phyloP scores from a whole-genome alignment of 2,329 filamentous ascomycete genomes.

The Trichoderma polysporum region DNA sequence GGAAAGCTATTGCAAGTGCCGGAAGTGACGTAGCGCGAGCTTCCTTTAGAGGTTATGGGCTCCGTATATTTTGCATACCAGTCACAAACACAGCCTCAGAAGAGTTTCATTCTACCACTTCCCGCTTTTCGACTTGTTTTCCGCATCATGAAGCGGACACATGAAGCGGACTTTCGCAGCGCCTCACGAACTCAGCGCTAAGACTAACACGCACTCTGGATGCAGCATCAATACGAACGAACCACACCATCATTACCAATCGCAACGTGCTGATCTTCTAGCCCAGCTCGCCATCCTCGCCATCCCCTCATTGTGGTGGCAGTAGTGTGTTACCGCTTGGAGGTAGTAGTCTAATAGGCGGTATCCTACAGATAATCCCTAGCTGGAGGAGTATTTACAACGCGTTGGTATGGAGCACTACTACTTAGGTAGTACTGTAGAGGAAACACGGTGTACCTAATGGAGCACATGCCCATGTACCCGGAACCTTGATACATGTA shows the following conservation, averaged over 20 bases:
- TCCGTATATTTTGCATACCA: not conserved
- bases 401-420: too few species aligned
- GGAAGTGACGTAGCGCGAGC: not conserved
- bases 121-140: too few species aligned
- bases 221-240: slow-evolving; percentile 2
- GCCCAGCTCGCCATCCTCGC: not conserved
- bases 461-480: not conserved
- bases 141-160: not conserved
- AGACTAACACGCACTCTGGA: not conserved
- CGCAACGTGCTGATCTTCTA: not conserved
- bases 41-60: not conserved
- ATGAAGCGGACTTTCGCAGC: not conserved
- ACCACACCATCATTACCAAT: not conserved
- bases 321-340: not conserved
- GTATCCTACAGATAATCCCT: not conserved
- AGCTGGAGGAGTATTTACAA: too few species aligned
- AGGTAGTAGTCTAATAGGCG: not conserved
- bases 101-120: not conserved
- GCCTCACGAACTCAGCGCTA: not conserved
- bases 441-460: not conserved
- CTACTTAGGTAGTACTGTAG: too few species aligned
- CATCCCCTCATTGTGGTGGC: not conserved
- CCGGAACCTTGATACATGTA: not conserved
- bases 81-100: not conserved
- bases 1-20: not conserved